These are phyloP conservation scores for Collybia sp. DNA, from an alignment of 768 basidiomycete species.

Conservation along the genomic window DNA sequence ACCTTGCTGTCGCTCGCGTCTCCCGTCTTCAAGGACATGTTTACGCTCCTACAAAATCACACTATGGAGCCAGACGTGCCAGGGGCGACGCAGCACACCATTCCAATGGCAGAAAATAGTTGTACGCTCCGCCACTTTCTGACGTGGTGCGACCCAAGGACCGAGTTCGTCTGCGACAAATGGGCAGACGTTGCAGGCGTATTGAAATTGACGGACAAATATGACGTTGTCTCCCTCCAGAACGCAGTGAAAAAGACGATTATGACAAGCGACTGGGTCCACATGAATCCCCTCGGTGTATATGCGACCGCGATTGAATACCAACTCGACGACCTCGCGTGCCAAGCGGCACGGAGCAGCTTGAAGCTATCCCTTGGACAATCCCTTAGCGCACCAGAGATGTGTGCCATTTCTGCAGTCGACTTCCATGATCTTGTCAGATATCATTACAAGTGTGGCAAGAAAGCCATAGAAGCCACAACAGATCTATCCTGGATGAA, in stretches of 20 bases:
- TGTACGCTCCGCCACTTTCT: conserved; percentile 32
- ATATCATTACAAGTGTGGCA: too few species aligned
- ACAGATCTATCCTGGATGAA: too few species aligned
- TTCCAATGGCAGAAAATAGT: conserved; percentile 44
- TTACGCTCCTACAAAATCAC: conserved; percentile 46
- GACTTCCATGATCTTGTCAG: too few species aligned
- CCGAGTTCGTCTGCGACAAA: conserved; percentile 34
- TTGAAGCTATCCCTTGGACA: too few species aligned
- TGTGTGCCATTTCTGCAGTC: too few species aligned
- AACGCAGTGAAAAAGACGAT: conserved; percentile 35
- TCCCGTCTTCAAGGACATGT: conserved; percentile 52
- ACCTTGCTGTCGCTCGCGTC: conserved; percentile 51
- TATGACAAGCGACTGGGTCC: conserved; percentile 21
- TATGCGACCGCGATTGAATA: conserved; percentile 30
- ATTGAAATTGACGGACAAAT: conserved; percentile 43
- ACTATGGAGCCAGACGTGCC: conserved; percentile 19
- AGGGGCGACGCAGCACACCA: conserved; percentile 28
- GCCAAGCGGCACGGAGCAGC: too few species aligned
- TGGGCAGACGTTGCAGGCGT: conserved; percentile 22
- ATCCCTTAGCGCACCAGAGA: too few species aligned
- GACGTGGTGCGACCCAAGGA: conserved; percentile 43
- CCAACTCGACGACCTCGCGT: neutral
- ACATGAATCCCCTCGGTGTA: conserved; percentile 14
- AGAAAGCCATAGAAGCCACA: too few species aligned
- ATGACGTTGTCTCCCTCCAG: conserved; percentile 18